Base-by-base conservation (phyloP, 257 asterid species). In the Jacaranda mimosifolia region DNA sequence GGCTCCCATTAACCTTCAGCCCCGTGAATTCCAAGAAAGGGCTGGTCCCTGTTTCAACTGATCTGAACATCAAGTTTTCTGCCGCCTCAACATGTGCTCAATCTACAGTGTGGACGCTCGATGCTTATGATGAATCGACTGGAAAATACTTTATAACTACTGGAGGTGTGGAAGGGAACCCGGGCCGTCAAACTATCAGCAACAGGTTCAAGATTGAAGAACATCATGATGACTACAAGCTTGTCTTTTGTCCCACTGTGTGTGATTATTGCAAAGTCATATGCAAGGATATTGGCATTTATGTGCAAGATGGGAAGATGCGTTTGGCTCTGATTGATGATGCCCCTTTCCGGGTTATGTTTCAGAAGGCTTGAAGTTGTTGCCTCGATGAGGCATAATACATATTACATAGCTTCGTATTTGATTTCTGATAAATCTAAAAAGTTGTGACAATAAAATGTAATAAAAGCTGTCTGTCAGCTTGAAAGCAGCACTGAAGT, bases 151-250 rank as follows among this genome's bases (percentile, higher is more conserved):
- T 85, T 15, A 40, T 90, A 2, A 75, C 82, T 0, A 76, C 87
- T 0, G 90, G 89, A 51, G 93, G 95, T 53, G 84, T 67, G 0
- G 80, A 55, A 69, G 96, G 96, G 64, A 88, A 86, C 15, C 91
- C 92, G 0, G 91, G 96, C 0, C 64, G 10, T 1, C 68, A 56
- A 9, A 90, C 91, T 0, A 15, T 79, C 52, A 85, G 89, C 76
- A 88, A 84, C 75, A 88, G 93, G 96, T 86, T 88, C 83, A 90
- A 84, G 88, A 88, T 90, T 17, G 88, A 86, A 6, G 65, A 58
- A 52, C 68, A 63, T 21, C 83, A 71, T 9, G 39, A 46, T 14
- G 87, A 81, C 6, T 90, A 88, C 75, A 90, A 90, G 82, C 74
- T 90, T 9, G 74, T 86, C 3, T 86, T 59, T 38, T 90, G 92